Evolutionary conservation across 2,329 filamentous ascomycete genomes (phyloP).

Genomic region (Colletotrichum acutatum): DNA sequence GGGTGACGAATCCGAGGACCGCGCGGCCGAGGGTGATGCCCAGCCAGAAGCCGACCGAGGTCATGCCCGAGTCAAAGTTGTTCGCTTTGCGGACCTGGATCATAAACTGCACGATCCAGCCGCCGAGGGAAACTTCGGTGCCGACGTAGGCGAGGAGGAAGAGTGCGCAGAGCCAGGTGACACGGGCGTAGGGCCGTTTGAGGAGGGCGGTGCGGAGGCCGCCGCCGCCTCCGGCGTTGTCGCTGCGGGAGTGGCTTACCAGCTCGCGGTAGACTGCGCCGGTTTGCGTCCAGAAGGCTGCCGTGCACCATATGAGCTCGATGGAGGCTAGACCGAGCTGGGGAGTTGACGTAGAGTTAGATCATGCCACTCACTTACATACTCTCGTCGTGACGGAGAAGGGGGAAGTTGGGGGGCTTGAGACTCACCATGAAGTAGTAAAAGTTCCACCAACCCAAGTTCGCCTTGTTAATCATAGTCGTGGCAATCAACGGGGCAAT

Average conservation of each 20-base stretch:
- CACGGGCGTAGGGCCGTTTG: slow-evolving; percentile 54
- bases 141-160: slow-evolving; percentile 84
- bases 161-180: slow-evolving; percentile 76
- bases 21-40: slow-evolving; percentile 80
- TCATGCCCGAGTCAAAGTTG: slow-evolving; percentile 78
- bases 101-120: slow-evolving; percentile 90
- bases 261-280: slow-evolving; percentile 62
- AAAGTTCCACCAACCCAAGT: slow-evolving; percentile 74
- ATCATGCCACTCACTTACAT: neutral
- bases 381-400: neutral
- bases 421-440: slow-evolving; percentile 78
- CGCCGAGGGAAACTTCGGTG: slow-evolving; percentile 78
- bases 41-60: slow-evolving; percentile 84
- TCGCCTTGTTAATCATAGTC: slow-evolving; percentile 71
- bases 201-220: slow-evolving; percentile 52
- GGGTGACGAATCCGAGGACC: slow-evolving; percentile 79
- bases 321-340: slow-evolving; percentile 64
- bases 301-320: slow-evolving; percentile 60
- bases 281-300: slow-evolving; percentile 69
- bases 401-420: too few species aligned
- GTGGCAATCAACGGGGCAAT: slow-evolving; percentile 78
- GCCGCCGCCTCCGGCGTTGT: slow-evolving; percentile 38
- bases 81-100: slow-evolving; percentile 76
- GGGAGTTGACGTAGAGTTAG: slow-evolving; percentile 32
- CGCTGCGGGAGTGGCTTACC: slow-evolving; percentile 38